Base-by-base conservation (phyloP, 306 rosid species). In the Vigna radiata region DNA sequence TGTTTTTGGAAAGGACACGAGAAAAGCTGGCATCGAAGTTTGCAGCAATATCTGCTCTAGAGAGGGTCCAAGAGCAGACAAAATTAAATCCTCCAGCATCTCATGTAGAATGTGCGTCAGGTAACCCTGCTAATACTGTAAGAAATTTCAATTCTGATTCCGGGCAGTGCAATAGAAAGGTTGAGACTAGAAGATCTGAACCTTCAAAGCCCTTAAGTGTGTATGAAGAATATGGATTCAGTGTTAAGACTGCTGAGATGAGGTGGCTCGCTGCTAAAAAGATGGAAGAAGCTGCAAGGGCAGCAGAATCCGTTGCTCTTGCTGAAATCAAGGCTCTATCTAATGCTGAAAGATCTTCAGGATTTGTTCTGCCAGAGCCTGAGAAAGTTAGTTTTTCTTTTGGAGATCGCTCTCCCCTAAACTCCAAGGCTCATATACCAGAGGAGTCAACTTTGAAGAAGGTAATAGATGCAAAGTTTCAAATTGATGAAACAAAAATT, bases 251-350 rank as follows among this genome's bases (percentile, higher is more conserved):
- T 15, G 98, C 96, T 3, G 97, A 95, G 83, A 87, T 92, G 95
- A 89, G 93, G 84, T 89, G 85, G 93, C 46, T 90, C 48, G 97
- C 97, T 5, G 98, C 98, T 21, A 95, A 91, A 73, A 95, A 83
- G 87, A 95, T 95, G 97, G 97, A 93, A 77, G 98, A 95, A 84
- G 98, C 97, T 54, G 98, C 98, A 8, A 90, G 21, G 84, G 98
- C 97, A 21, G 98, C 97, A 44, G 98, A 95, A 85, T 97, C 96
- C 46, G 86, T 95, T 78, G 97, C 98, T 73, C 87, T 90, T 68
- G 93, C 97, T 3, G 97, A 95, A 86, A 91, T 95, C 78, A 90
- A 85, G 71, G 93, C 90, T 50, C 82, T 92, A 64, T 83, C 91
- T 0, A 25, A 67, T 62, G 46, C 68, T 17, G 90, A 86, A 71